phyloP scores from a whole-genome alignment of 2,329 filamentous ascomycete species.

The Ophiostoma quercus region DNA sequence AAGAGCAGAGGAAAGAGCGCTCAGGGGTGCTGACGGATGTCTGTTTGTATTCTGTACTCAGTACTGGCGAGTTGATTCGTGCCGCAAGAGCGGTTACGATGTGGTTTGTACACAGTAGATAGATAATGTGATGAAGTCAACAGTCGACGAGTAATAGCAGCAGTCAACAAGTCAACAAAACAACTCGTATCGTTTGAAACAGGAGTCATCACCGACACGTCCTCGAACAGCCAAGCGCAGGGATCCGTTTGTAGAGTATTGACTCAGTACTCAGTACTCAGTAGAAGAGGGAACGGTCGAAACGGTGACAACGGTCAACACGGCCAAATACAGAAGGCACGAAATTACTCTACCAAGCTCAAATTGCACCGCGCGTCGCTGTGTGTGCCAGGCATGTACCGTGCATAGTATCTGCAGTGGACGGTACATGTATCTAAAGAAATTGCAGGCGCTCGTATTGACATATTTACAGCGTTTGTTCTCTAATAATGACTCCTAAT shows the following conservation, averaged over 20 bases:
- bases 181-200: not conserved
- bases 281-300: too few species aligned
- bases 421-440: not conserved
- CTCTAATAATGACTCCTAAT: too few species aligned
- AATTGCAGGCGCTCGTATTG: not conserved
- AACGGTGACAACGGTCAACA: too few species aligned
- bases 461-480: too few species aligned
- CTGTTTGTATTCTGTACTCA: not conserved
- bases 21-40: not conserved
- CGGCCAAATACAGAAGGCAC: too few species aligned
- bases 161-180: not conserved
- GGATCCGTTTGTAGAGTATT: not conserved
- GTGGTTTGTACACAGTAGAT: not conserved
- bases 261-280: too few species aligned
- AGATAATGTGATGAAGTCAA: not conserved
- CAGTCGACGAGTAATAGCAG: not conserved
- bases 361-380: constrained; percentile 15
- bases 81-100: not conserved
- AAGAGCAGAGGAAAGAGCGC: too few species aligned
- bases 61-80: not conserved
- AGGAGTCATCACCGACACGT: constrained; percentile 3
- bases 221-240: not conserved
- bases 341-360: too few species aligned
- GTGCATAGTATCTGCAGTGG: not conserved
- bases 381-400: not conserved